Conservation (phyloP, 2,329 filamentous ascomycete genomes). For the Karstenula rhodostoma region DNA sequence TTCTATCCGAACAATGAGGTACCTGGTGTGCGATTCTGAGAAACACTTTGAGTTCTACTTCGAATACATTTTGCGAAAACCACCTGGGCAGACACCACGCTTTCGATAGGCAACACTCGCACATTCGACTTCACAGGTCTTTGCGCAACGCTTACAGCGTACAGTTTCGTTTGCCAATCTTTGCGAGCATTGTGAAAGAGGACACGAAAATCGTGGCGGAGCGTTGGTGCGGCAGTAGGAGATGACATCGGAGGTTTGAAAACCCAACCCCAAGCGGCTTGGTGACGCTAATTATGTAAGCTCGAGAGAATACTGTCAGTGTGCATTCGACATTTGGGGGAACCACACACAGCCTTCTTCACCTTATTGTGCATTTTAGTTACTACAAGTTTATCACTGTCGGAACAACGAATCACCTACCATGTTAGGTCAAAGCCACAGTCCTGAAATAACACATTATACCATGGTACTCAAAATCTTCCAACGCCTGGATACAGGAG, state of each 20-base stretch:
- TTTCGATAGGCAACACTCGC: background rate
- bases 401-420: too few relatives aligned
- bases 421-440: too few relatives aligned
- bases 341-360: background rate
- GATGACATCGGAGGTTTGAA: constrained; percentile 6
- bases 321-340: background rate
- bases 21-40: background rate
- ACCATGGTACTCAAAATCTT: too few relatives aligned
- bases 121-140: background rate
- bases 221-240: background rate
- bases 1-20: background rate
- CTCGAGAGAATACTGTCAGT: background rate
- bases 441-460: too few relatives aligned
- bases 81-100: background rate
- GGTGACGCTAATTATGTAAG: background rate
- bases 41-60: background rate
- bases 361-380: too few relatives aligned
- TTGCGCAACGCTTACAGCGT: background rate
- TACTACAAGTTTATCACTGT: too few relatives aligned
- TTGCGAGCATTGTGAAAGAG: background rate
- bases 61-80: background rate
- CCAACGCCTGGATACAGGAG: too few relatives aligned
- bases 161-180: background rate
- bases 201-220: background rate
- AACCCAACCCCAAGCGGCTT: background rate